These are phyloP conservation scores for Leishmania braziliensis DNA, from an alignment of 208 protist species.

Conservation along the genomic window DNA sequence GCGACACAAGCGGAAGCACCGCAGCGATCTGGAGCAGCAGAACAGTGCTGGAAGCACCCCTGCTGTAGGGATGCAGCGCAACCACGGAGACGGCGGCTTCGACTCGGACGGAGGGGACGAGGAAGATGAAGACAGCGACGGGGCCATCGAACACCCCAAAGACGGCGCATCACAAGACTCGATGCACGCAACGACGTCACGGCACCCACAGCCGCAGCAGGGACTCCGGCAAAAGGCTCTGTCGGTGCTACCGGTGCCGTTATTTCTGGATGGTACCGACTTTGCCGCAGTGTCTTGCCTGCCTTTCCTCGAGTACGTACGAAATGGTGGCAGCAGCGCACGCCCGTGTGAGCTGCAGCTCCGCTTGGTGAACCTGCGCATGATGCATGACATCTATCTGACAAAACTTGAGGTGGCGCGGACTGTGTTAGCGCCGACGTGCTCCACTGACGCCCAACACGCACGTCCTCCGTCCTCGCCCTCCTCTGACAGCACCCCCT, in stretches of 20 bases:
- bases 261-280: constrained; percentile 17
- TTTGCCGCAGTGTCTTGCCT: constrained; percentile 9
- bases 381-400: constrained; percentile 17
- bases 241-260: constrained; percentile 8
- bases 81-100: neutral
- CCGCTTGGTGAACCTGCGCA: constrained; percentile 11
- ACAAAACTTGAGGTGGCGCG: constrained; percentile 12
- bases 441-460: neutral
- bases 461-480: neutral
- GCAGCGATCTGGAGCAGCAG: neutral
- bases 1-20: constrained; percentile 11
- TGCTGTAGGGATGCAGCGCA: neutral
- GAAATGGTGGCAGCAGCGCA: neutral
- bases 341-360: constrained; percentile 5
- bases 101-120: constrained; percentile 7
- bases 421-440: neutral
- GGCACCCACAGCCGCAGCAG: neutral
- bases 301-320: constrained; percentile 13
- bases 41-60: neutral
- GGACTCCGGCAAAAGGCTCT: neutral
- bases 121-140: neutral
- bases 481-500: neutral
- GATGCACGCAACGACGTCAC: neutral
- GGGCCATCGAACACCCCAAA: neutral
- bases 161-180: neutral